phyloP scores from a whole-genome alignment of 805 yeast genomes.

The Metschnikowia anglica region DNA sequence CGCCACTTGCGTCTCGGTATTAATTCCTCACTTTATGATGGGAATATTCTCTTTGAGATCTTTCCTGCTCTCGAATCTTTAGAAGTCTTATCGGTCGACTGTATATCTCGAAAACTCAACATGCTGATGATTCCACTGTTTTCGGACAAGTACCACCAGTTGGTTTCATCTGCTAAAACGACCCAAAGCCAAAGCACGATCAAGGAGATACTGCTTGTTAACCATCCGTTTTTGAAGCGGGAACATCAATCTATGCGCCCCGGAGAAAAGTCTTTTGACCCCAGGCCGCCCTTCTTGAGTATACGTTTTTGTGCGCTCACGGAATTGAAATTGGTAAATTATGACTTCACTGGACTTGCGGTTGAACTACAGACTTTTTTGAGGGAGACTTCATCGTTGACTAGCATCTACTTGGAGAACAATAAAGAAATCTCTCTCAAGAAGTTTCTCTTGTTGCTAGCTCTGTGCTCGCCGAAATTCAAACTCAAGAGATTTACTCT shows the following conservation, averaged over 20 bases:
- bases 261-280: constrained; percentile 22
- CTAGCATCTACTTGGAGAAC: constrained; percentile 32
- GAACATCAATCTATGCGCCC: constrained; percentile 12
- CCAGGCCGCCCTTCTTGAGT: constrained; percentile 27
- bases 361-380: constrained; percentile 2
- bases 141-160: constrained; percentile 17
- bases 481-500: constrained; percentile 27
- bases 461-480: constrained; percentile 31
- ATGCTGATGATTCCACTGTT: constrained; percentile 21
- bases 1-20: constrained; percentile 28
- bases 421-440: constrained; percentile 30
- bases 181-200: constrained; percentile 10
- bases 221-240: constrained; percentile 27
- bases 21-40: constrained; percentile 21
- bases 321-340: constrained; percentile 31
- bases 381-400: constrained; percentile 1
- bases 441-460: constrained; percentile 29
- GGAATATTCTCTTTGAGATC: constrained; percentile 21
- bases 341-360: constrained; percentile 29
- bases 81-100: constrained; percentile 24
- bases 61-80: constrained; percentile 27
- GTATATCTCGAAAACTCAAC: constrained; percentile 20
- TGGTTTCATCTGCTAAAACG: background rate
- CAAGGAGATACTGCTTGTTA: constrained; percentile 25
- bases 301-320: constrained; percentile 25